Base-by-base conservation (phyloP, 768 basidiomycete genomes). In the Lactarius deliciosus region DNA sequence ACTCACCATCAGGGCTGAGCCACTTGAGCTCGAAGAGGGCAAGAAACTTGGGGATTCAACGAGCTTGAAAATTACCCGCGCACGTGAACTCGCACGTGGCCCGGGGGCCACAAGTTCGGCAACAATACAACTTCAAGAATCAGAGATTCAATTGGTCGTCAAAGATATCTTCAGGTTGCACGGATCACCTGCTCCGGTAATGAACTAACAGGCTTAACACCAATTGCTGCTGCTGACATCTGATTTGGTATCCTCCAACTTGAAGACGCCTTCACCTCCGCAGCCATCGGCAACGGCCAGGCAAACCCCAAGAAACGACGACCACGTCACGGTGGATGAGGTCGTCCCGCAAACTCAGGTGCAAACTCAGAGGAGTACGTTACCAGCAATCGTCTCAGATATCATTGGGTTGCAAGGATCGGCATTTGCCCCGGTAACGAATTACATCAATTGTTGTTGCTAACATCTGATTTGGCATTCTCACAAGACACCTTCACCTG, bases 21-120 rank as follows among this genome's bases (percentile, higher is more conserved):
- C 87, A 0, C 77, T 87, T 7, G 79, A 76, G 1, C 73, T 83
- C 1, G 79, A 79, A 10, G 91, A 91, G 64, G 86, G 83, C 36
- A 72, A 76, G 3, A 77, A 78, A 40, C 76, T 92, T 18, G 85
- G 70, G 83, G 86, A 22, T 20, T 18, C 43, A 45, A 86, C 85
- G 0, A 77, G 84, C 0, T 72, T 88, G 3, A 80, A 75, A 41
- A 77, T 91, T 16, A 83, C 83, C 0, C 73, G 75, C 0, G 85
- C 83, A 1, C 80, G 88, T 0, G 89, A 90, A 64, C 76, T 41
- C 3, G 40, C 62, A 1, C 70, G 70, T 5, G 36, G 59, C n/a
- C 28, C 53, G 3, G 13, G 36, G 6, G 22, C 53, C n/a, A 40
- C 8, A 41, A 60, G 22, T 20, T 45, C 5, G 10, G 40, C 60